These are phyloP conservation scores for Clarireedia paspali DNA, from an alignment of 2,329 filamentous ascomycete genomes.

Conservation along the genomic window DNA sequence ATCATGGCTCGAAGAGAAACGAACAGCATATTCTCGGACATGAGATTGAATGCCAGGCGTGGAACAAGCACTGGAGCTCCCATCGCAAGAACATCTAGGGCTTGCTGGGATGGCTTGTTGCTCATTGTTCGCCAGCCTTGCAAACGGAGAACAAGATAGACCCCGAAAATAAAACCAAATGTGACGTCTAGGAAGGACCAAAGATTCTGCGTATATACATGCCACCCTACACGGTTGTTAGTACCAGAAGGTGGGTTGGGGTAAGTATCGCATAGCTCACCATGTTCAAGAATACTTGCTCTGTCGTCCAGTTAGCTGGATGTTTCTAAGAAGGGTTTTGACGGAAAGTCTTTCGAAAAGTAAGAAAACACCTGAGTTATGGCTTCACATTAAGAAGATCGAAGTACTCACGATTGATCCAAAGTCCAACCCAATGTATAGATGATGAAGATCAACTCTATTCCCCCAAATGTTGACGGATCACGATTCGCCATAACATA, in stretches of 20 bases:
- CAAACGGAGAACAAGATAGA: conserved; percentile 61
- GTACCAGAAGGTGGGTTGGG: background rate
- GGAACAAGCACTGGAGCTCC: conserved; percentile 72
- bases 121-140: conserved; percentile 50
- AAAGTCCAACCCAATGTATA: conserved; percentile 66
- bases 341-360: background rate
- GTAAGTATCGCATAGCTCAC: background rate
- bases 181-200: conserved; percentile 83
- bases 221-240: conserved; percentile 40
- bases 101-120: conserved; percentile 50
- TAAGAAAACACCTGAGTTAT: background rate
- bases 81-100: conserved; percentile 71
- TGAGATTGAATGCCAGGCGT: conserved; percentile 71
- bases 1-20: conserved; percentile 78
- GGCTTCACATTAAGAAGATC: conserved; percentile 42
- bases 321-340: background rate
- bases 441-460: conserved; percentile 62
- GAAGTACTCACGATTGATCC: conserved; percentile 35
- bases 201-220: conserved; percentile 78
- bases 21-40: conserved; percentile 80
- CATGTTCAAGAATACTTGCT: conserved; percentile 66
- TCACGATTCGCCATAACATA: conserved; percentile 64
- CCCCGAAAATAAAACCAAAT: conserved; percentile 63
- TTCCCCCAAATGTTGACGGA: conserved; percentile 43
- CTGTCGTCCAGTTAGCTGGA: background rate